A percentile compares a stretch with the other conserved stretches of the same genome.
phyloP scores from a whole-genome alignment of 345 rosid species.

The Chamaenerion angustifolium region DNA sequence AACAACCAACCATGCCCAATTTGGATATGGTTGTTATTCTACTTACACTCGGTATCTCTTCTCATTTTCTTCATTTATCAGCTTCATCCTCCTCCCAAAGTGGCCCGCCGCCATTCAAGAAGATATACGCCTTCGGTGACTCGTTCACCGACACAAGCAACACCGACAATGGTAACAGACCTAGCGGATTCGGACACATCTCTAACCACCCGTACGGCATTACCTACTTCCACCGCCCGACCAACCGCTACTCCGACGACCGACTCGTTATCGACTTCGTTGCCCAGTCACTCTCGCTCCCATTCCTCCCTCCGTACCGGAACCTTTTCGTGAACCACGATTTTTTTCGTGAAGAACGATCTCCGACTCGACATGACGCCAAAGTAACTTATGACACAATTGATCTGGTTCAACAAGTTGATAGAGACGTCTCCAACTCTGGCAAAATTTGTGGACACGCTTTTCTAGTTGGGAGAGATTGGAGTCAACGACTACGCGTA shows the following conservation, averaged over 20 bases:
- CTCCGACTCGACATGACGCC: conserved; percentile 57
- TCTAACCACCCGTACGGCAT: conserved; percentile 68
- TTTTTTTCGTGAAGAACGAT: conserved; percentile 62
- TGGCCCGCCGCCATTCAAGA: conserved; percentile 34
- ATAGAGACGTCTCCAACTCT: conserved; percentile 25
- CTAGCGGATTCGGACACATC: conserved; percentile 63
- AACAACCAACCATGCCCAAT: too few relatives aligned
- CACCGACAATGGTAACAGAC: conserved; percentile 49
- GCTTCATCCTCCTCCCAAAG: conserved; percentile 1
- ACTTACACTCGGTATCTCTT: too few relatives aligned
- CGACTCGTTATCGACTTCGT: conserved; percentile 78
- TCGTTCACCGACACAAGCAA: conserved; percentile 95
- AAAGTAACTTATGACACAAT: conserved; percentile 58
- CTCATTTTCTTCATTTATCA: too few relatives aligned
- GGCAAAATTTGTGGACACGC: conserved; percentile 32
- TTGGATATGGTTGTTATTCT: too few relatives aligned
- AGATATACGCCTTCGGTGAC: conserved; percentile 81
- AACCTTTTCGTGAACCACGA: conserved; percentile 35
- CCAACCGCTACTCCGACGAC: conserved; percentile 86
- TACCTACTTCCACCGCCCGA: conserved; percentile 71
- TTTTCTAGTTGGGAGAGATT: conserved; percentile 87
- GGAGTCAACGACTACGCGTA: conserved; percentile 90
- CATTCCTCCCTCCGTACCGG: conserved; percentile 64
- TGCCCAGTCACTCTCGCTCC: conserved; percentile 46
- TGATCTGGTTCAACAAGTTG: conserved; percentile 44